Base-by-base conservation (phyloP, 2,329 filamentous ascomycete genomes). In the Rhynchosporium secalis region DNA sequence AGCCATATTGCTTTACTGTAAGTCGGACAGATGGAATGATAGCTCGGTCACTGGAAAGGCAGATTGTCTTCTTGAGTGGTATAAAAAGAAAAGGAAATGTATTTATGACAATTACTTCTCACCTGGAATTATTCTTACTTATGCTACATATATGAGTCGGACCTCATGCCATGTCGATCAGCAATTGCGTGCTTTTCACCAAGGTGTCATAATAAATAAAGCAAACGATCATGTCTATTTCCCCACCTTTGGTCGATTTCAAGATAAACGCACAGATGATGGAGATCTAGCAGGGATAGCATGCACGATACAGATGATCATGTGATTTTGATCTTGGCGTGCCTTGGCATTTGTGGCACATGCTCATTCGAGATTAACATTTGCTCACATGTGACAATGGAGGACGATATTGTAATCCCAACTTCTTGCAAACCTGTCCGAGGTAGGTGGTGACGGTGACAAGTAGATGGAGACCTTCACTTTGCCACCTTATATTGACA, bases 1-100 rank as follows among this genome's bases (percentile, higher is more conserved):
- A 9, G 62, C 62, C 62, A 63, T 63, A 15, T 26, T 58, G 28
- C 13, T 9, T 20, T 51, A 26, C 4, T 38, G n/a, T 3, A 54
- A 41, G 3, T 54, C n/a, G 33, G 33, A 10, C 13, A 28, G 10
- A 54, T n/a, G 9, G 20, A 46, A n/a, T 3, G n/a, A n/a, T 28
- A 20, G 15, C 7, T 28, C 15, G 4, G 43, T n/a, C 8, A 46
- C 10, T 46, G 43, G 8, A 20, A 20, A 26, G n/a, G n/a, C 4
- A 28, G 7, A 13, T 20, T 3, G 9, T 52, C 36, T 6, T 48
- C 2, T 7, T 3, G 10, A 41, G 10, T 3, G 12, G 13, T 9
- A 13, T 9, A 29, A 46, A 9, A 9, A 29, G 15, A 10, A n/a
- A 9, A 28, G 13, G 12, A 31, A 12, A 41, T 48, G 29, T 40